Conservation (phyloP, 176 grass and related monocot genomes). For the Areca catechu region DNA sequence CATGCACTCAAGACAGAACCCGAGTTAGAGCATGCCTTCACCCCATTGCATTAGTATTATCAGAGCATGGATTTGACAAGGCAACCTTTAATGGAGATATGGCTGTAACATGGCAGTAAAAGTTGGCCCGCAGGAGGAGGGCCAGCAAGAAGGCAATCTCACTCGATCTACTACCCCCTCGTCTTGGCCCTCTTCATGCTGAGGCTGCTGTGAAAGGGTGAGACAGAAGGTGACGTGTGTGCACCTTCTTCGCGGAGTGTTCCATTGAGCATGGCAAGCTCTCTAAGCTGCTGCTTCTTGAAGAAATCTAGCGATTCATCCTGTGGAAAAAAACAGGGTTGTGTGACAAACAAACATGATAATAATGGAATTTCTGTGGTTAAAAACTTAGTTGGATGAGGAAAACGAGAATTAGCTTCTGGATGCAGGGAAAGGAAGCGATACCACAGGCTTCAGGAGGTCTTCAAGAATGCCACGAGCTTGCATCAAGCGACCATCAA, state of each 20-base stretch:
- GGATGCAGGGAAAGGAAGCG: background rate
- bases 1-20: too few species aligned
- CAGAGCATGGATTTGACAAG: too few species aligned
- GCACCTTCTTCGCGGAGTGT: conserved; percentile 29
- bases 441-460: conserved; percentile 39
- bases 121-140: too few species aligned
- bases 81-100: too few species aligned
- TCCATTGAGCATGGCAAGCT: conserved; percentile 36
- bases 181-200: conserved; percentile 44
- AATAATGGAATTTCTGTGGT: too few species aligned
- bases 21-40: too few species aligned
- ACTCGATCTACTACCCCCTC: conserved; percentile 16
- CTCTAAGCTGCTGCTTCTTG: conserved; percentile 44
- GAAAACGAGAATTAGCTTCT: background rate
- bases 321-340: background rate
- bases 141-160: background rate
- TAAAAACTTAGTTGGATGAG: background rate
- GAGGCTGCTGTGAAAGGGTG: conserved; percentile 31
- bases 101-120: too few species aligned
- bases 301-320: conserved; percentile 35
- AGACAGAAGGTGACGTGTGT: conserved; percentile 25
- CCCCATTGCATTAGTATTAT: too few species aligned
- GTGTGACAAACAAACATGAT: too few species aligned
- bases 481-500: conserved; percentile 25
- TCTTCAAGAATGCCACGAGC: conserved; percentile 26